Evolutionary conservation across 139 green algal species (phyloP).

Genomic region (Dunaliella primolecta): DNA sequence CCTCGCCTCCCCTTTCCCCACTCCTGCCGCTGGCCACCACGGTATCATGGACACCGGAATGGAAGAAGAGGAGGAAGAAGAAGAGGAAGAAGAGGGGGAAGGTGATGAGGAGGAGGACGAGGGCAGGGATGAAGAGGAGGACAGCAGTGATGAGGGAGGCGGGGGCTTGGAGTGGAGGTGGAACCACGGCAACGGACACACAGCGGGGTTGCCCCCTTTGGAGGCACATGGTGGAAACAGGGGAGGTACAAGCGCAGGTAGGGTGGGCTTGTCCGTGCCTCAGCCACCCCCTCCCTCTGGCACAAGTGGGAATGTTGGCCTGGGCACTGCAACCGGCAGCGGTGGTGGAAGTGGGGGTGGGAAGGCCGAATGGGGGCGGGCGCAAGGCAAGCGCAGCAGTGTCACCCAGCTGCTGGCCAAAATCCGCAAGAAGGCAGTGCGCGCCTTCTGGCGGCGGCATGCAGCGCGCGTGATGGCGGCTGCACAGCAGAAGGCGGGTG

Average conservation of each 20-base stretch:
- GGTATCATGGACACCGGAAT: background rate
- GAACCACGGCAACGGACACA: too few species aligned
- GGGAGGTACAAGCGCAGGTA: too few species aligned
- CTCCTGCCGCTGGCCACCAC: background rate
- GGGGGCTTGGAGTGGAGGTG: too few species aligned
- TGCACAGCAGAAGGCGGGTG: background rate
- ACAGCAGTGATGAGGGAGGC: background rate
- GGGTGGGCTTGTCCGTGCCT: background rate
- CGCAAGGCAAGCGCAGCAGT: background rate
- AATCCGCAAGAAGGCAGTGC: slow-evolving; percentile 6
- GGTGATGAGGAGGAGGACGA: background rate
- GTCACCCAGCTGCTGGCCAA: background rate
- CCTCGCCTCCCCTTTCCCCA: background rate
- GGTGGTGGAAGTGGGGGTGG: too few species aligned
- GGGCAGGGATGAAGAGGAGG: background rate
- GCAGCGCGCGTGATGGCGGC: background rate
- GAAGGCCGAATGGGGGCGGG: too few species aligned
- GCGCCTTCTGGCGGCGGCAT: slow-evolving; percentile 3
- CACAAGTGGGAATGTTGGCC: too few species aligned
- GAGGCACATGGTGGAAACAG: too few species aligned
- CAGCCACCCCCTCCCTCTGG: background rate
- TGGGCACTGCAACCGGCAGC: too few species aligned
- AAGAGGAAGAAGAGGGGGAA: background rate
- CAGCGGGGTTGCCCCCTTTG: too few species aligned
- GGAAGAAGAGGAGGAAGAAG: background rate